These are phyloP conservation scores for Rugosomyces carneus DNA, from an alignment of 1,284 basidiomycete genomes.

Conservation along the genomic window DNA sequence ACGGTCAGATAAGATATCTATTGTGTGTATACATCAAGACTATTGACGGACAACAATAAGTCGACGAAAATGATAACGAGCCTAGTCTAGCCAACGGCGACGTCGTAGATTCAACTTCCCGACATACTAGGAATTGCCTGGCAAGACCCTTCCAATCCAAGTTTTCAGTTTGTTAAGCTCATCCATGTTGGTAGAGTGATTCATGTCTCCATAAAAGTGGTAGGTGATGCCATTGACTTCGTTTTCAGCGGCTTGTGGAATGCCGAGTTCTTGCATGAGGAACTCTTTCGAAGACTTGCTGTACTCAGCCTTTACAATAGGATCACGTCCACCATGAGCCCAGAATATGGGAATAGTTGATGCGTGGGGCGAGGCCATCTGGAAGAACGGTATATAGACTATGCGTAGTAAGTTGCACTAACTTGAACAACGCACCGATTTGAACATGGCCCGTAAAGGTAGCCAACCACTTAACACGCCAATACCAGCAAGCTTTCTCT, in stretches of 20 bases:
- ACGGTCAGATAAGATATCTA: too few species aligned
- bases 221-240: constrained; percentile 46
- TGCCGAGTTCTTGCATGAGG: constrained; percentile 44
- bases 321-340: constrained; percentile 81
- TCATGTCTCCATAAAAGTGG: constrained; percentile 55
- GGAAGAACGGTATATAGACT: too few species aligned
- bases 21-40: too few species aligned
- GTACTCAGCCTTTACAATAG: constrained; percentile 53
- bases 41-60: too few species aligned
- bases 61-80: too few species aligned
- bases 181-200: constrained; percentile 53
- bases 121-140: too few species aligned
- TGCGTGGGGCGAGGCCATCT: constrained; percentile 57
- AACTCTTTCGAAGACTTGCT: constrained; percentile 48
- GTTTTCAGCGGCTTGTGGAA: constrained; percentile 29
- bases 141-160: constrained; percentile 55
- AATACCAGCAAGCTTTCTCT: constrained; percentile 69
- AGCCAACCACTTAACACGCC: constrained; percentile 75
- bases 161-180: constrained; percentile 62
- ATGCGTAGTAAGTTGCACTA: too few species aligned
- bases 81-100: too few species aligned
- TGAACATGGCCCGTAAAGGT: constrained; percentile 58
- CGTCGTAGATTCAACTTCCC: too few species aligned
- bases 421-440: constrained; percentile 41
- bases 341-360: constrained; percentile 73